Evolutionary conservation across 768 basidiomycete species (phyloP), one percentile per base, ranked within the genome.

Genomic region (Candolleomyces efflorescens): DNA sequence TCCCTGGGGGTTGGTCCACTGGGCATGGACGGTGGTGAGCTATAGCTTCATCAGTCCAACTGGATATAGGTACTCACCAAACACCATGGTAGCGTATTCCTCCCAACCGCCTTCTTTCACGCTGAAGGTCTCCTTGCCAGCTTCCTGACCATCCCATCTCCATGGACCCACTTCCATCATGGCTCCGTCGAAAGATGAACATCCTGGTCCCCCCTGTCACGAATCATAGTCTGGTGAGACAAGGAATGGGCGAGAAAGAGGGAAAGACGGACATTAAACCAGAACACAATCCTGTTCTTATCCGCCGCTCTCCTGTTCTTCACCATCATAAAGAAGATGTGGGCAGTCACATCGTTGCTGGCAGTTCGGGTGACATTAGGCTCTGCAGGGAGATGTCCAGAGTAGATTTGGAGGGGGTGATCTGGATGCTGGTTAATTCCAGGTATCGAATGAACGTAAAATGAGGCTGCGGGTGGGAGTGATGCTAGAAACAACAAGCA

Each of bases 141-240:
- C 53, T 13, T 65, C 65, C 58, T 69, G 67, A 2, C 84, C 81
- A 65, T 92, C 89, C 71, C 87, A 73, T 62, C 82, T 82, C 84
- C 93, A 96, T 3, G 96, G 95, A 0, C 96, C 96, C n/a, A 95
- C 79, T 65, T 98, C 96, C 93, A 98, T 95, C 88, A 98, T 89
- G 17, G 94, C 80, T 2, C 96, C 96, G 65, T 98, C 96, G 68
- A 98, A 98, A 0, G 92, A 94, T 0, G 94, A 97, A 70, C 97
- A 98, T 26, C 97, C 97, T 18, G 96, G 96, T 1, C 96, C 96
- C 18, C 94, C 94, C 92, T 95, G 64, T 18, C 6, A 11, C 32
- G 32, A 5, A 32, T 32, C 32, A 11, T 32, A 7, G 32, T 32
- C 32, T 38, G 20, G 41, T 5, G 10, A 47, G 17, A 60, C 46